Evolutionary conservation across 139 green algal genomes (phyloP).

Genomic region (Pedinophyceae sp.): DNA sequence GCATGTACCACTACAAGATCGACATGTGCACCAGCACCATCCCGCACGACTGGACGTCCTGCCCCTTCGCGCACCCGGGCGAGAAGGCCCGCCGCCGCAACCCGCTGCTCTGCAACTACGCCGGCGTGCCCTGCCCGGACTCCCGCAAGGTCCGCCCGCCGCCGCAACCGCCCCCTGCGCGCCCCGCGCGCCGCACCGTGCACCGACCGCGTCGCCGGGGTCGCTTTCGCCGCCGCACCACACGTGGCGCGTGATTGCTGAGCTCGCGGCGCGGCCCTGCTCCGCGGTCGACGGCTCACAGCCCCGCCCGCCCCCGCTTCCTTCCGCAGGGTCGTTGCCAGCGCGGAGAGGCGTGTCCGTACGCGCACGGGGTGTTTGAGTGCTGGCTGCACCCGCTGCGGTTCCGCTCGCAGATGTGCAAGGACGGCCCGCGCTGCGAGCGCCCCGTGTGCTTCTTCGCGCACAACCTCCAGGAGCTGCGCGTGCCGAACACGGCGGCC

Average conservation of each 20-base stretch:
- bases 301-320: too few species aligned
- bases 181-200: too few species aligned
- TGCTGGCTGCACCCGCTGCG: slow-evolving; percentile 77
- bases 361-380: slow-evolving; percentile 89
- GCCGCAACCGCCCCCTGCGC: too few species aligned
- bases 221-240: too few species aligned
- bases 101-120: slow-evolving; percentile 63
- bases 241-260: too few species aligned
- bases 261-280: too few species aligned
- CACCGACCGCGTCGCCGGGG: too few species aligned
- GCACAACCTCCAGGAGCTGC: slow-evolving; percentile 56
- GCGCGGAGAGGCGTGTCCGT: too few species aligned
- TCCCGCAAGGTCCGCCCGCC: slow-evolving; percentile 64
- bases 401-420: slow-evolving; percentile 82
- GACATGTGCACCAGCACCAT: slow-evolving; percentile 41
- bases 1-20: slow-evolving; percentile 67
- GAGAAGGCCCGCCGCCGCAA: slow-evolving; percentile 84
- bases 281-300: too few species aligned
- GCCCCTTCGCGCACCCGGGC: slow-evolving; percentile 83
- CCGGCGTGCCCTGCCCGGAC: slow-evolving; percentile 79
- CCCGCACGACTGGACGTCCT: slow-evolving; percentile 88
- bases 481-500: too few species aligned
- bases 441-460: slow-evolving; percentile 91
- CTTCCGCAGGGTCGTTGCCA: too few species aligned
- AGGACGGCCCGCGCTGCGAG: slow-evolving; percentile 51